Base-by-base conservation (phyloP, 148 eudicot species). In the Vaccinium myrtillus region DNA sequence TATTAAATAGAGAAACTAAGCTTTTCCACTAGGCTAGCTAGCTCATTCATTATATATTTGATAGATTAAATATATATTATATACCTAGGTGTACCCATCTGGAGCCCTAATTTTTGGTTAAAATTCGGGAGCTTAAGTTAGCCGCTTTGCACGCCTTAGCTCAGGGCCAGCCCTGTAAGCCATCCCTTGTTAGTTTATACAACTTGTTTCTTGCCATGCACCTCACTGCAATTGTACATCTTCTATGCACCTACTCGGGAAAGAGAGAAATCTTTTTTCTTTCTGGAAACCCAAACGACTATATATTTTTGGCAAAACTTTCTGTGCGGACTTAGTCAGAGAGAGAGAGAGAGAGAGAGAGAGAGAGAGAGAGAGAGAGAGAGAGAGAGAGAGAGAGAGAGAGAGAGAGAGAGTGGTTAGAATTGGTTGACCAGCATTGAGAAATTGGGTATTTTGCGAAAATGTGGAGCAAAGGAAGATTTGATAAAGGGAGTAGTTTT, bases 341-440 rank as follows among this genome's bases (percentile, higher is more conserved):
- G 80, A 73, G 83, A 61, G 70, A 65, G 58, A 77, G 81, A 49
- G 65, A 85, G 51, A 21, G 61, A 8, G 84, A 43, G 36, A n/a
- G n/a, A n/a, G n/a, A n/a, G n/a, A n/a, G n/a, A 71, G n/a, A 82
- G 80, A 73, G 83, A 61, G 70, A 65, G 58, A 77, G n/a, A 71
- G n/a, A 82, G 80, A 73, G 83, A 61, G 70, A 65, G 58, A 77
- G n/a, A 71, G n/a, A 82, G 80, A 73, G 83, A 61, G 70, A 65
- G 58, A 77, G 81, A 49, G 65, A 85, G 51, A 21, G 61, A 8
- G 84, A 43, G 36, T 27, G 74, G 93, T 87, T 88, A 80, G 90
- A 74, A 76, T 87, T 75, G 84, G 93, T 90, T 86, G 69, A 87
- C 81, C 93, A 78, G 81, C 82, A 85, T 75, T 82, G 83, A 79